Evolutionary conservation across 1,284 basidiomycete genomes (phyloP).

Genomic region (Trichosporon coremiiforme): DNA sequence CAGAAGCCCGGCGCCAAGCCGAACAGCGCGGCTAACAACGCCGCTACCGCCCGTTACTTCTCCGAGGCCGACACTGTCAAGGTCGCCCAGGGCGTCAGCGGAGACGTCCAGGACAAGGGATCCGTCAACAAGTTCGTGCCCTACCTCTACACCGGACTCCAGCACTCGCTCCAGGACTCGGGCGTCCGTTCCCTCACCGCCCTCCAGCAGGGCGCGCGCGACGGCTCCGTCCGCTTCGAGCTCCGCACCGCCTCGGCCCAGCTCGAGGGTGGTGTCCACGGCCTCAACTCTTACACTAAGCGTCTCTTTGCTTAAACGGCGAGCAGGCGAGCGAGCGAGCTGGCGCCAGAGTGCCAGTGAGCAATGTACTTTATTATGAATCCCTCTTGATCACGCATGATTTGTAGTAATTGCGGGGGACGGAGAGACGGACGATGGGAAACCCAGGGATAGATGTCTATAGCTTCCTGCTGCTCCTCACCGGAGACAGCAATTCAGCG

Average conservation of each 20-base stretch:
- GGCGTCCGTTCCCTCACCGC: conserved; percentile 66
- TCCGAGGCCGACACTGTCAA: conserved; percentile 93
- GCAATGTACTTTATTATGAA: conserved; percentile 18
- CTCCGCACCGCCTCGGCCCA: conserved; percentile 92
- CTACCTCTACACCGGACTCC: conserved; percentile 87
- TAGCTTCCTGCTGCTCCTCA: background rate
- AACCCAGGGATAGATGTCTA: background rate
- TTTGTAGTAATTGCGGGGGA: background rate
- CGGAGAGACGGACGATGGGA: background rate
- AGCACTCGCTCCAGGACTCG: conserved; percentile 95
- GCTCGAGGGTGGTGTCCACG: conserved; percentile 94
- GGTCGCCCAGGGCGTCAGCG: conserved; percentile 95
- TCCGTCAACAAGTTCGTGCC: conserved; percentile 87
- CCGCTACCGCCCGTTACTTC: conserved; percentile 95
- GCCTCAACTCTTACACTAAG: conserved; percentile 73
- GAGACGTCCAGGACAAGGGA: conserved; percentile 97
- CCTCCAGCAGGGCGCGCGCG: conserved; percentile 66
- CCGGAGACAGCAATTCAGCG: background rate
- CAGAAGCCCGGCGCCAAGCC: conserved; percentile 61
- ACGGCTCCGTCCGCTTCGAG: conserved; percentile 83
- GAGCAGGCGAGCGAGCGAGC: too few relatives aligned
- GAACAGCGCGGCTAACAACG: conserved; percentile 72
- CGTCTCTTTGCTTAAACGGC: conserved; percentile 63
- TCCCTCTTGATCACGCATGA: conserved; percentile 6
- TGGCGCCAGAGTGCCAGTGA: too few relatives aligned